These are phyloP conservation scores for Arthrobotrys sphaeroides DNA, from an alignment of 2,329 filamentous ascomycete genomes.

Conservation along the genomic window DNA sequence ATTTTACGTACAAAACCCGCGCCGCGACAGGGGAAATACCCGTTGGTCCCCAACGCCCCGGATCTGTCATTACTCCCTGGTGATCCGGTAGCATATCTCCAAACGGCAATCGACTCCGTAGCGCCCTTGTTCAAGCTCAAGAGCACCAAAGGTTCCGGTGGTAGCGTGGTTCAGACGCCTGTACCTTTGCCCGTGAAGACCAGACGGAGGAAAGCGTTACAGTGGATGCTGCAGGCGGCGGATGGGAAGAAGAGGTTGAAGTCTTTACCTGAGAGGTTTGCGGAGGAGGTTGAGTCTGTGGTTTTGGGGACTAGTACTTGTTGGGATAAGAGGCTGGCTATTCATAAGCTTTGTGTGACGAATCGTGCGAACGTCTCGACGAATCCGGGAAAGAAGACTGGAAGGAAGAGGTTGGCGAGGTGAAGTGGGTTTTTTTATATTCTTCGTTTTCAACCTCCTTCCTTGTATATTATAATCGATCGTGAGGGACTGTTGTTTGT, in stretches of 20 bases:
- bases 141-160: conserved; percentile 80
- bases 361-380: conserved; percentile 44
- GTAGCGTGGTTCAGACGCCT: conserved; percentile 82
- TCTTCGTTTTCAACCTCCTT: not conserved
- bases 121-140: conserved; percentile 86
- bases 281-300: conserved; percentile 71
- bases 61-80: conserved; percentile 82
- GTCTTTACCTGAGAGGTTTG: conserved; percentile 60
- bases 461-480: not conserved
- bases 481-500: not conserved
- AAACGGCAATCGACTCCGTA: conserved; percentile 88
- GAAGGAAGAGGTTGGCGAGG: conserved; percentile 7
- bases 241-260: conserved; percentile 74
- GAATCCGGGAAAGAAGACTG: not conserved
- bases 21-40: conserved; percentile 75
- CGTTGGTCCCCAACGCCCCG: conserved; percentile 78
- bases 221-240: conserved; percentile 89
- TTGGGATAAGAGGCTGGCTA: conserved; percentile 79
- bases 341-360: conserved; percentile 48
- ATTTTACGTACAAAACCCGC: conserved; percentile 83
- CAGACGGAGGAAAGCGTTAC: conserved; percentile 78
- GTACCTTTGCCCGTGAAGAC: conserved; percentile 78
- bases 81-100: conserved; percentile 88
- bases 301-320: conserved; percentile 83
- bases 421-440: not conserved